These are phyloP conservation scores for Candida labiduridarum DNA, from an alignment of 1,139 yeast species.

Conservation along the genomic window DNA sequence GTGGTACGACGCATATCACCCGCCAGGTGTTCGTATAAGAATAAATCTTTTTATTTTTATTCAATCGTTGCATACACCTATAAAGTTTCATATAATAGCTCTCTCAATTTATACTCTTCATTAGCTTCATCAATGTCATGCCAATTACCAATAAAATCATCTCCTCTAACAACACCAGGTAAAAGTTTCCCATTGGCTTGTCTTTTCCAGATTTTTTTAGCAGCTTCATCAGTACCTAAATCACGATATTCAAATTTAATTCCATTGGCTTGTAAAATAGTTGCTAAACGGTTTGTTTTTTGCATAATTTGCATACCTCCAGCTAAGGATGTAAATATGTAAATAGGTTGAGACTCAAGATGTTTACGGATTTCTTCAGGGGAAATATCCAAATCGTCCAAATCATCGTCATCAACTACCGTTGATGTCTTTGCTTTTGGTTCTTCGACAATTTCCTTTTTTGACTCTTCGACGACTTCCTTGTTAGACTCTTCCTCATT, in stretches of 20 bases:
- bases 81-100: constrained; percentile 54
- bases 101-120: constrained; percentile 74
- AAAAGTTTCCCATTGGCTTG: constrained; percentile 71
- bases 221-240: constrained; percentile 85
- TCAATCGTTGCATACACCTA: too few species aligned
- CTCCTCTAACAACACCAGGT: constrained; percentile 95
- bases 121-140: constrained; percentile 80
- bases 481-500: constrained; percentile 7
- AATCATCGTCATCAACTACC: constrained; percentile 22
- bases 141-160: constrained; percentile 84
- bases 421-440: not conserved
- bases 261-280: constrained; percentile 76
- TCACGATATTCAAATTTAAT: constrained; percentile 73
- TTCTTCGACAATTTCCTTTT: constrained; percentile 12
- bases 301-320: constrained; percentile 85
- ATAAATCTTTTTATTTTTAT: too few species aligned
- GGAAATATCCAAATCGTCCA: constrained; percentile 39
- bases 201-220: constrained; percentile 84
- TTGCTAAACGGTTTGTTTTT: constrained; percentile 76
- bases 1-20: too few species aligned
- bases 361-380: constrained; percentile 51
- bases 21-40: too few species aligned
- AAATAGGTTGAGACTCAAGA: constrained; percentile 60
- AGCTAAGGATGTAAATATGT: constrained; percentile 82
- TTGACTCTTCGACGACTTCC: not conserved